phyloP scores from a whole-genome alignment of 1,284 basidiomycete species.

The Microbotryomycetes sp. region DNA sequence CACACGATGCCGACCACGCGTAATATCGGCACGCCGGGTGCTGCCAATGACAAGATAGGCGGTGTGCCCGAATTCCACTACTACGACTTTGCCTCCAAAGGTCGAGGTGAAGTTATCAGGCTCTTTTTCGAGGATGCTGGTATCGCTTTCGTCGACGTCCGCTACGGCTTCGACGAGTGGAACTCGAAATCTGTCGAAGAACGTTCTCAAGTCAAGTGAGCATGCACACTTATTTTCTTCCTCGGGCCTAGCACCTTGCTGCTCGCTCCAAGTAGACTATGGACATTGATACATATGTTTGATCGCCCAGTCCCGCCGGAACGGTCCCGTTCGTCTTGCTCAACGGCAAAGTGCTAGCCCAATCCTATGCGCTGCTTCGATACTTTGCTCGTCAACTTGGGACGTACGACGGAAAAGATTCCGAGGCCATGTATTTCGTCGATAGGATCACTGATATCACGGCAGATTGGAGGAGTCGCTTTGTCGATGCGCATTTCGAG shows the following conservation, averaged over 20 bases:
- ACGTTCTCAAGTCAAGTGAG: constrained; percentile 2
- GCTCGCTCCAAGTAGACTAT: background rate
- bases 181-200: background rate
- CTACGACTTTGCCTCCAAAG: constrained; percentile 3
- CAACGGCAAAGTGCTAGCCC: constrained; percentile 2
- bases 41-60: background rate
- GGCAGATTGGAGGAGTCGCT: constrained; percentile 8
- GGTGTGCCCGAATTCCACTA: constrained; percentile 1
- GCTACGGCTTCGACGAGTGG: constrained; percentile 9
- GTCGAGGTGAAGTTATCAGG: background rate
- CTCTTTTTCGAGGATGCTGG: constrained; percentile 15
- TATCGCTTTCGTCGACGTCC: constrained; percentile 5
- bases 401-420: constrained; percentile 9
- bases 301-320: constrained; percentile 1
- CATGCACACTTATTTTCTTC: background rate
- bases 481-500: constrained; percentile 3
- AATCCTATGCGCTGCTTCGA: constrained; percentile 6
- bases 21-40: background rate
- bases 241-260: background rate
- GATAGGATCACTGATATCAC: constrained; percentile 4
- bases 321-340: constrained; percentile 7
- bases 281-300: no score
- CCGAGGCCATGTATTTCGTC: constrained; percentile 8
- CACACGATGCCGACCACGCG: background rate
- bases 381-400: constrained; percentile 6